These are phyloP conservation scores for Rhododendron ferrugineum DNA, from an alignment of 148 eudicot genomes.

Conservation along the genomic window DNA sequence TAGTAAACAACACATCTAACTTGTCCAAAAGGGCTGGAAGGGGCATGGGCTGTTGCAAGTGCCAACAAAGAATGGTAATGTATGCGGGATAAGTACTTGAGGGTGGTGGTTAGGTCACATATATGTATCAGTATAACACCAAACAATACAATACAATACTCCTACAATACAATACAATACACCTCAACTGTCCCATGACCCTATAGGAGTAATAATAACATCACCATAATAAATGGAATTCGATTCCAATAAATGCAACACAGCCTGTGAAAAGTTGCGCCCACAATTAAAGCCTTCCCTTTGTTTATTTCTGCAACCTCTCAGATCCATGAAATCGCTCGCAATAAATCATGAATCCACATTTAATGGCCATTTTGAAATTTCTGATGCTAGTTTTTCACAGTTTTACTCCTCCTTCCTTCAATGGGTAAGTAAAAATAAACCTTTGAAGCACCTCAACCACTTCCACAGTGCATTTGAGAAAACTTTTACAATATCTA, in stretches of 20 bases:
- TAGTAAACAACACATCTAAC: neutral
- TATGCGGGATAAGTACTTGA: neutral
- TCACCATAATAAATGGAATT: constrained; percentile 2
- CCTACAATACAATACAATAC: neutral
- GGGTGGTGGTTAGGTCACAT: constrained; percentile 6
- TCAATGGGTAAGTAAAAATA: neutral
- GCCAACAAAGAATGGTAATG: neutral
- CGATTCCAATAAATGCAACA: constrained; percentile 8
- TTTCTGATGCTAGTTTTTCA: neutral
- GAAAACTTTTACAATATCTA: neutral
- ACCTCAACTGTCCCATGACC: neutral
- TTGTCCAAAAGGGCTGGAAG: neutral
- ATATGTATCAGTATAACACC: neutral
- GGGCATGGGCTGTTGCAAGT: neutral
- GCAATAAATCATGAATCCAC: neutral
- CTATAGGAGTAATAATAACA: neutral
- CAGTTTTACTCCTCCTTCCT: neutral
- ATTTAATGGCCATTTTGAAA: neutral
- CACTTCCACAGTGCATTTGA: neutral
- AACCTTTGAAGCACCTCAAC: neutral
- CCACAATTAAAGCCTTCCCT: neutral
- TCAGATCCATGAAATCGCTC: neutral
- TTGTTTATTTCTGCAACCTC: neutral
- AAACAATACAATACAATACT: too few species aligned
- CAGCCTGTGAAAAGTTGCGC: constrained; percentile 8